Percentiles rank a stretch among this genome's conserved stretches.
Conservation (phyloP, 208 protist genomes). For the Wallacemonas sp. region DNA sequence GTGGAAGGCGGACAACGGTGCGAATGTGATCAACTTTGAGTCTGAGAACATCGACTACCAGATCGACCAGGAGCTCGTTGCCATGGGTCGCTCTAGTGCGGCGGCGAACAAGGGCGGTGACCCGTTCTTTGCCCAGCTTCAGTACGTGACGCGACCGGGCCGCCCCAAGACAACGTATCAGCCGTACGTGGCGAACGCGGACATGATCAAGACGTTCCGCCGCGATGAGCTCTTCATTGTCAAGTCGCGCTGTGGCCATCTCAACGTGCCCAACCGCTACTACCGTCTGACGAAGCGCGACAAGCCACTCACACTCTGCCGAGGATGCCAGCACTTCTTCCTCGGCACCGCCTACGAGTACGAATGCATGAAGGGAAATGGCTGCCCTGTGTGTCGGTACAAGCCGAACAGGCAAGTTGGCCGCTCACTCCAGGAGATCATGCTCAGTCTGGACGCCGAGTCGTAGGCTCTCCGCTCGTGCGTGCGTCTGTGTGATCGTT, state of each 20-base stretch:
- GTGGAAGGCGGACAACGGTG: slow-evolving; percentile 65
- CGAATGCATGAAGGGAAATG: slow-evolving; percentile 83
- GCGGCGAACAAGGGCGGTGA: slow-evolving; percentile 74
- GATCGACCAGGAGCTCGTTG: slow-evolving; percentile 81
- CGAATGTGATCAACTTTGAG: slow-evolving; percentile 90
- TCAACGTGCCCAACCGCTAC: slow-evolving; percentile 84
- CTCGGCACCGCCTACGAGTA: slow-evolving; percentile 89
- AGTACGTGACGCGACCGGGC: slow-evolving; percentile 76
- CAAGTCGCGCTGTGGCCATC: slow-evolving; percentile 54
- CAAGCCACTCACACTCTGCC: slow-evolving; percentile 80
- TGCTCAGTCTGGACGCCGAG: slow-evolving; percentile 37
- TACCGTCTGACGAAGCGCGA: slow-evolving; percentile 87
- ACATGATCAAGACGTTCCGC: slow-evolving; percentile 79
- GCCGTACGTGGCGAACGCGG: slow-evolving; percentile 78
- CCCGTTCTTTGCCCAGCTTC: slow-evolving; percentile 89
- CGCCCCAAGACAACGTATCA: slow-evolving; percentile 73
- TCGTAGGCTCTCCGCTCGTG: not conserved
- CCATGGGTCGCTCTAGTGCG: slow-evolving; percentile 67
- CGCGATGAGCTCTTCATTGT: slow-evolving; percentile 91
- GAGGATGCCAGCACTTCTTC: slow-evolving; percentile 95
- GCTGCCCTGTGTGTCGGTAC: slow-evolving; percentile 90
- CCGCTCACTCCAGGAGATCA: slow-evolving; percentile 63
- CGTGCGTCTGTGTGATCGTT: not conserved
- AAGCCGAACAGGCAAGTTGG: slow-evolving; percentile 59
- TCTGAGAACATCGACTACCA: slow-evolving; percentile 88